Conservation (phyloP, 1,284 basidiomycete species). For the Porogramme epimiltina region DNA sequence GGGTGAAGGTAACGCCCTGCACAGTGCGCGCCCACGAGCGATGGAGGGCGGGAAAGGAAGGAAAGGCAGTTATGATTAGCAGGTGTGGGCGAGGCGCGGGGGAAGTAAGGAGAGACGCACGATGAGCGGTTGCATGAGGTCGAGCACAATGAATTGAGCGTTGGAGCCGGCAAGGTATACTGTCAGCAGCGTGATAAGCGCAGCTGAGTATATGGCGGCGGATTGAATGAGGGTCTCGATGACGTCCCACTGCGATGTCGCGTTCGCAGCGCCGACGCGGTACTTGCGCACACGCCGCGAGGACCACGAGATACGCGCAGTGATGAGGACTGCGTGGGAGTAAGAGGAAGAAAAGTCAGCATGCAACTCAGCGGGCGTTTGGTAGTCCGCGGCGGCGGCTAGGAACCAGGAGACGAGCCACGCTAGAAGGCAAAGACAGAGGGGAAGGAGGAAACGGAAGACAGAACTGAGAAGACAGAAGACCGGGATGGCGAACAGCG, state of each 20-base stretch:
- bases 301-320: constrained; percentile 17
- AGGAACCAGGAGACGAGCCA: no score
- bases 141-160: constrained; percentile 18
- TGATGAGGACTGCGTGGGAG: constrained; percentile 12
- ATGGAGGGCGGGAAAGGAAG: no score
- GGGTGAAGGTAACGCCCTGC: constrained; percentile 20
- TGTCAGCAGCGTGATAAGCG: constrained; percentile 14
- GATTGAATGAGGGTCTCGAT: constrained; percentile 21
- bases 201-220: constrained; percentile 19
- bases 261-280: background rate
- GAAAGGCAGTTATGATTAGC: no score
- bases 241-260: constrained; percentile 17
- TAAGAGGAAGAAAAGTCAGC: background rate
- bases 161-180: constrained; percentile 18
- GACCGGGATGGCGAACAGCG: background rate
- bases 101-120: constrained; percentile 2
- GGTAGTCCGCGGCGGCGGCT: no score
- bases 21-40: no score
- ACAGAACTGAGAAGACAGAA: no score
- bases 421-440: no score
- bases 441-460: no score
- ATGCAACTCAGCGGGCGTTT: no score
- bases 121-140: constrained; percentile 18
- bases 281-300: constrained; percentile 11
- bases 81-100: background rate